These are phyloP conservation scores for Fragaria vesca DNA, from an alignment of 306 rosid genomes.

Conservation along the genomic window DNA sequence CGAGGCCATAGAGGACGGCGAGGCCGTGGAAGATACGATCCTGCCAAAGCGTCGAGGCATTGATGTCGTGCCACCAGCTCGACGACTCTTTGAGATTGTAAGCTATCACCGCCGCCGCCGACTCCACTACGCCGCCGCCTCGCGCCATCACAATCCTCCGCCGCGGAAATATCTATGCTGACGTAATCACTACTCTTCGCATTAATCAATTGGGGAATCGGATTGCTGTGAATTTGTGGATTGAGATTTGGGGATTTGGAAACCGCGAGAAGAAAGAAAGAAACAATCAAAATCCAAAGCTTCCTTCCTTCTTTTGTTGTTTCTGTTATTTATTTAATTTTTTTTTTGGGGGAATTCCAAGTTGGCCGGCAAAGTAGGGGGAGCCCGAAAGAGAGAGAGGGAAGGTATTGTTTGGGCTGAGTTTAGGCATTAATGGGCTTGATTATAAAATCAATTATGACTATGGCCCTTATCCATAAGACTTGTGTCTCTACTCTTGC, in stretches of 20 bases:
- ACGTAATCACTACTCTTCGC: neutral
- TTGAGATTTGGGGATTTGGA: neutral
- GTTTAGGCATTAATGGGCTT: neutral
- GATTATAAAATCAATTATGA: neutral
- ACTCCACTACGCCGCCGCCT: conserved; percentile 33
- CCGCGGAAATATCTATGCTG: neutral
- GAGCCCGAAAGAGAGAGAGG: neutral
- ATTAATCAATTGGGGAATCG: neutral
- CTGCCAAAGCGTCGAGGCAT: conserved; percentile 73
- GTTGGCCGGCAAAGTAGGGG: conserved; percentile 14
- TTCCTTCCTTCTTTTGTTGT: neutral
- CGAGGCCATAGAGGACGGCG: conserved; percentile 72
- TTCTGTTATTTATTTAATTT: neutral
- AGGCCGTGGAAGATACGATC: conserved; percentile 74
- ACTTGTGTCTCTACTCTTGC: neutral
- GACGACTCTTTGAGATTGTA: conserved; percentile 48
- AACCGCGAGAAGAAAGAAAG: neutral
- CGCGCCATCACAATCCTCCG: conserved; percentile 34
- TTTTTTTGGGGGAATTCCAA: neutral
- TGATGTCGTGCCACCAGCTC: conserved; percentile 83
- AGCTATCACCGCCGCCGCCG: conserved; percentile 42
- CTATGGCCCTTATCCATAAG: neutral
- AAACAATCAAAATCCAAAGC: neutral
- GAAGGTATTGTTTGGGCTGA: conserved; percentile 2
- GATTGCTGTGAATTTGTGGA: no score